Evolutionary conservation across 345 rosid species (phyloP), one percentile per base, ranked within the genome.

Genomic region (Linum usitatissimum): DNA sequence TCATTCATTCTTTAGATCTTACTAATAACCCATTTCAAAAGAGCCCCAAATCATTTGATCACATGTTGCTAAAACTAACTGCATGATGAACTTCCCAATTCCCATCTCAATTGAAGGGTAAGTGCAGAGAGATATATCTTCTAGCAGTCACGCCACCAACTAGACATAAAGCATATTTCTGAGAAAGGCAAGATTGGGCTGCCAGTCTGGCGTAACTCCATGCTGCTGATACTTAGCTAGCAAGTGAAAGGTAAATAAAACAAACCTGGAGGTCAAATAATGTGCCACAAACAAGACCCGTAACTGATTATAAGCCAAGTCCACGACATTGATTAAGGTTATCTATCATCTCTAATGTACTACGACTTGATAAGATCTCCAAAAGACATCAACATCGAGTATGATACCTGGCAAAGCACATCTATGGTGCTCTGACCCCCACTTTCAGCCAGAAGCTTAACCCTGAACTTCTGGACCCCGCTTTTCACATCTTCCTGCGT

Each of bases 381-480:
- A 18, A 55, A 14, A 17, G 30, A 48, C 62, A 30, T 6, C 6
- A 31, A 36, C 40, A 45, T 53, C 17, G 20, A 8, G 17, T 30
- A 31, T 4, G 1, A 21, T 66, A 93, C 99, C 92, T 94, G 95
- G 72, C 96, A 94, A 76, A 94, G 92, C 19, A 94, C 89, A 71
- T 94, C 99, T 76, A 86, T 84, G 20, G 85, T 85, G 75, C 86
- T 81, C 74, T 86, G 95, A 56, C 95, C 90, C 14, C 81, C 87
- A 39, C 83, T 81, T 74, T 94, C 99, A 51, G 96, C 83, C 79
- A 94, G 70, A 67, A 94, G 66, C 70, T 85, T 94, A 63, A 94
- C 99, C 61, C 99, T 83, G 59, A 87, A 94, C 69, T 94, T 94
- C 85, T 84, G 99, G 30, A 94, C 96, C 69, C 92, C 94, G 66